These are phyloP conservation scores for Leccinum variabile DNA, from an alignment of 1,284 basidiomycete genomes.

Conservation along the genomic window DNA sequence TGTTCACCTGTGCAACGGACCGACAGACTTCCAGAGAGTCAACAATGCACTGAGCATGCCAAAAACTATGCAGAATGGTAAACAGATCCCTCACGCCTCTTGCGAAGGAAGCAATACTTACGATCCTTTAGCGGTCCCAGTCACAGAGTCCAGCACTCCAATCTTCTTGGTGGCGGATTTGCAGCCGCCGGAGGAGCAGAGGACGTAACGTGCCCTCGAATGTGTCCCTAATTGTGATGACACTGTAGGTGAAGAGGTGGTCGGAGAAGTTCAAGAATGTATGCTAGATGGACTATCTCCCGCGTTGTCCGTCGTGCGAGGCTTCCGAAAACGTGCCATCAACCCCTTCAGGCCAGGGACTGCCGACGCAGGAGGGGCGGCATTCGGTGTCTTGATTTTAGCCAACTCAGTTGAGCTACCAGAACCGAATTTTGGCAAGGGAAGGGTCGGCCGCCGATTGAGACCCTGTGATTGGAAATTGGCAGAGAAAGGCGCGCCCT, in stretches of 20 bases:
- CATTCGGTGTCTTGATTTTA: slow-evolving; percentile 50
- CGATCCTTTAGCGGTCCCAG: slow-evolving; percentile 20
- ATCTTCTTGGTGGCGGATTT: slow-evolving; percentile 19
- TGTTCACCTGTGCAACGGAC: slow-evolving; percentile 28
- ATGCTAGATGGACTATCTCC: slow-evolving; percentile 36
- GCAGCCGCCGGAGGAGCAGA: slow-evolving; percentile 12
- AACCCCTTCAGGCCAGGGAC: slow-evolving; percentile 74
- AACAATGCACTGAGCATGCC: slow-evolving; percentile 30
- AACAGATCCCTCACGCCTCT: neutral
- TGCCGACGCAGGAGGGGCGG: slow-evolving; percentile 64
- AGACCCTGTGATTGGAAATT: slow-evolving; percentile 44
- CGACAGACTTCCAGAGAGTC: slow-evolving; percentile 30
- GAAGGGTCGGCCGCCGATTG: slow-evolving; percentile 41
- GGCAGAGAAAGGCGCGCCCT: slow-evolving; percentile 45
- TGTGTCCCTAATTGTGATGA: slow-evolving; percentile 36
- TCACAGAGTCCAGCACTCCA: slow-evolving; percentile 24
- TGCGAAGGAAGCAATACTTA: slow-evolving; percentile 13
- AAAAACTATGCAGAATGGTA: slow-evolving; percentile 21
- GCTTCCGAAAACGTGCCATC: slow-evolving; percentile 76
- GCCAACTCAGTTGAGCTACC: slow-evolving; percentile 51
- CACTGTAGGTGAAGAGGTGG: slow-evolving; percentile 33
- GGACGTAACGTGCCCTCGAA: slow-evolving; percentile 22
- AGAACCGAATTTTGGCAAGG: slow-evolving; percentile 35
- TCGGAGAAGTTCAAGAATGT: slow-evolving; percentile 33
- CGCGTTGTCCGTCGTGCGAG: slow-evolving; percentile 41